Percentiles rank a stretch among this genome's conserved stretches.
These are phyloP conservation scores for Chlorociboria aeruginascens DNA, from an alignment of 495 filamentous ascomycete species.

Conservation along the genomic window DNA sequence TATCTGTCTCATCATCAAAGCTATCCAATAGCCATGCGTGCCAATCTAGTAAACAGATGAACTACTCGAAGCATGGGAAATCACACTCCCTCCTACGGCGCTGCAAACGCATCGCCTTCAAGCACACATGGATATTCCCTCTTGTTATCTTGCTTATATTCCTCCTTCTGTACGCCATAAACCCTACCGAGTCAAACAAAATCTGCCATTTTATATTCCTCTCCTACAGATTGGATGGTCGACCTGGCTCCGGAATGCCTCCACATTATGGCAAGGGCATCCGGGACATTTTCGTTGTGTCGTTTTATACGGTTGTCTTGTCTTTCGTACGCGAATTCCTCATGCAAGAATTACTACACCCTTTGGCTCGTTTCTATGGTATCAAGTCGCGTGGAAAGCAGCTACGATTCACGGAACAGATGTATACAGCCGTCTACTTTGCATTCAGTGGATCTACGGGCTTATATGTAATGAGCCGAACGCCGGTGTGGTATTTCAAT, in stretches of 20 bases:
- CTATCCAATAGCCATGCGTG: background rate
- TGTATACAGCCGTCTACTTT: conserved; percentile 92
- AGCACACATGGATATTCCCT: conserved; percentile 71
- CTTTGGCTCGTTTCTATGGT: conserved; percentile 54
- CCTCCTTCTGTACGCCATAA: conserved; percentile 55
- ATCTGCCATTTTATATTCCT: conserved; percentile 80
- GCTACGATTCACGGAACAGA: conserved; percentile 89
- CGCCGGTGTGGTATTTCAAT: conserved; percentile 94
- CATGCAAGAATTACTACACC: conserved; percentile 84
- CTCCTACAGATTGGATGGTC: conserved; percentile 53
- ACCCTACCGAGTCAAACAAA: conserved; percentile 69
- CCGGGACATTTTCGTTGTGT: conserved; percentile 72
- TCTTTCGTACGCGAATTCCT: conserved; percentile 90
- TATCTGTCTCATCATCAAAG: background rate
- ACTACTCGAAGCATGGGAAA: conserved; percentile 36
- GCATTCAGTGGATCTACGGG: conserved; percentile 70
- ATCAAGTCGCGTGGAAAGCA: conserved; percentile 67
- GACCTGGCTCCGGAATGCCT: conserved; percentile 34
- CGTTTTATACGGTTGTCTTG: conserved; percentile 78
- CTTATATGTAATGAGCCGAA: conserved; percentile 78
- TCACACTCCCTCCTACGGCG: conserved; percentile 48
- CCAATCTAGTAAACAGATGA: background rate
- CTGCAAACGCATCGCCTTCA: conserved; percentile 49
- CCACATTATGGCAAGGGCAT: conserved; percentile 80
- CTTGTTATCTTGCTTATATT: conserved; percentile 54